Evolutionary conservation across 106 monocot genomes (phyloP).

Genomic region (Cymbidium sinense): DNA sequence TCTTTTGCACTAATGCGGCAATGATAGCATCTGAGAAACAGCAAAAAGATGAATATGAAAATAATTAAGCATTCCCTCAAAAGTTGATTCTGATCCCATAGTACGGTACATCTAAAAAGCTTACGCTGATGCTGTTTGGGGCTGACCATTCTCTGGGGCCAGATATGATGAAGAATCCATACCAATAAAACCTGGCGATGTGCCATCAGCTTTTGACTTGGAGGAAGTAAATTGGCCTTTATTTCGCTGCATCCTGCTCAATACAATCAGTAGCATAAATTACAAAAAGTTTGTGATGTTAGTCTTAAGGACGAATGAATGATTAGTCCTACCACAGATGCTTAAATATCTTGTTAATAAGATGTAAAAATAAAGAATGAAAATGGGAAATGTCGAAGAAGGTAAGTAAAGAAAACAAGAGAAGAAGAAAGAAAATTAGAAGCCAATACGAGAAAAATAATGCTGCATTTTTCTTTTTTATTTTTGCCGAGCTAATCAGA

Average conservation of each 20-base stretch:
- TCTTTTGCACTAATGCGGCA: slow-evolving; percentile 37
- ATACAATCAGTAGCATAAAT: background rate
- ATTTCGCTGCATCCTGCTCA: slow-evolving; percentile 57
- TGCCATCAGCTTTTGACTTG: slow-evolving; percentile 57
- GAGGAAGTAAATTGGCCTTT: slow-evolving; percentile 77
- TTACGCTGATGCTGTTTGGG: slow-evolving; percentile 61
- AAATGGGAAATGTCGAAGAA: background rate
- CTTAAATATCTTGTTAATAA: too few relatives aligned
- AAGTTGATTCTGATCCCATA: slow-evolving; percentile 10
- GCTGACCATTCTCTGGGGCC: slow-evolving; percentile 37
- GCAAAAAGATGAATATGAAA: background rate
- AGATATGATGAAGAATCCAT: slow-evolving; percentile 49
- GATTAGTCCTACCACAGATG: too few relatives aligned
- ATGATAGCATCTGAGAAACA: slow-evolving; percentile 36
- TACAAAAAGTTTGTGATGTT: background rate
- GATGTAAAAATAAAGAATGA: too few relatives aligned
- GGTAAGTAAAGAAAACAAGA: background rate
- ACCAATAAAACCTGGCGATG: slow-evolving; percentile 19
- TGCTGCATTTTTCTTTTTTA: too few relatives aligned
- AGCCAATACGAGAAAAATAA: too few relatives aligned
- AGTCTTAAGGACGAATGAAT: background rate
- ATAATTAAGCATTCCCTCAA: slow-evolving; percentile 4
- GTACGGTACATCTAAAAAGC: background rate
- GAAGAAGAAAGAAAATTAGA: too few relatives aligned
- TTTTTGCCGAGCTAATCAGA: too few relatives aligned